Evolutionary conservation across 2,329 filamentous ascomycete species (phyloP), one percentile per base, ranked within the genome.

Genomic region (Alternaria conjuncta): DNA sequence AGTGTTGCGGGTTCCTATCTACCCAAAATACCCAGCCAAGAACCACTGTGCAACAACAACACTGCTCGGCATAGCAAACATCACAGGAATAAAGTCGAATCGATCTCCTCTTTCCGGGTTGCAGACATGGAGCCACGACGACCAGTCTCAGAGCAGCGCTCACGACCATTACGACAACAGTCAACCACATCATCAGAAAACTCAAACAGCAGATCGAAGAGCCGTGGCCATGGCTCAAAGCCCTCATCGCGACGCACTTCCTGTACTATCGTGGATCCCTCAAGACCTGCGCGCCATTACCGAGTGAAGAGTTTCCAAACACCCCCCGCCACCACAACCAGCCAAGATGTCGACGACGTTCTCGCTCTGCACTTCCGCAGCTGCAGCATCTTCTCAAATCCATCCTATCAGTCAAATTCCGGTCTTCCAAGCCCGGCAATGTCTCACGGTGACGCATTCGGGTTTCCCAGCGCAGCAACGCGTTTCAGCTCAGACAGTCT

Each of bases 361-460:
- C 72, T 80, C 1, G 79, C 79, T 12, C 71, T 81, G 30, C 79
- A 81, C 65, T 79, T 78, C 56, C 77, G 79, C 66, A 78, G 75
- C 57, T 80, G 76, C 63, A 77, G 70, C 60, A 66, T 81, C 45
- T 79, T 79, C 57, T 69, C 73, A 7, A 76, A 75, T 47, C 69
- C 74, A 23, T 71, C 71, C n/a, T 73, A 77, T 44, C 71, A 75
- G 26, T 56, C 75, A 21, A 59, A 61, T 18, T 71, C 72, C 5
- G 66, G 60, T 9, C 62, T 71, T 7, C 67, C 71, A 15, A 74
- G 70, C 30, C 70, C 74, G 41, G 63, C 68, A 9, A 58, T 72
- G 28, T 74, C 72, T 63, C 67, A 65, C 45, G 56, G 67, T 20
- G 70, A 71, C 21, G 46, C 57, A 7, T 51, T 62, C 12, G 59